phyloP scores from a whole-genome alignment of 2,329 filamentous ascomycete species.

The Ophiostoma perfectum region DNA sequence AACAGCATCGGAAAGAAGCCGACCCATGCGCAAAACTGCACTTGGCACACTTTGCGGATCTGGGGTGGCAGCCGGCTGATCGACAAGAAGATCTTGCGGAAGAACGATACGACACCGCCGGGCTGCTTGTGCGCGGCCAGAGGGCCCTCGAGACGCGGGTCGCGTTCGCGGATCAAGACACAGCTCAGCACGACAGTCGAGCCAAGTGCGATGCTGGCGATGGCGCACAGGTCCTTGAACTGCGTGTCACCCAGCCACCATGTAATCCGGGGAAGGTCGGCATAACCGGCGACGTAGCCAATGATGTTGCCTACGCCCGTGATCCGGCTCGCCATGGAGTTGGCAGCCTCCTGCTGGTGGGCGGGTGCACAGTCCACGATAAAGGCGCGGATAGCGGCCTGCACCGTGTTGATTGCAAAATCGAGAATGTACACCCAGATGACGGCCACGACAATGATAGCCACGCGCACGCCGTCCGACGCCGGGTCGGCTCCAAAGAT shows the following conservation, averaged over 20 bases:
- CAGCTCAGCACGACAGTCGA: constrained; percentile 68
- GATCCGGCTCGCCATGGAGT: constrained; percentile 87
- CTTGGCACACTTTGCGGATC: constrained; percentile 72
- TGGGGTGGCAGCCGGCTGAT: constrained; percentile 75
- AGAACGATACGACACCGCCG: constrained; percentile 67
- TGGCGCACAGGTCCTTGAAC: constrained; percentile 85
- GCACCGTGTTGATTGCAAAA: constrained; percentile 93
- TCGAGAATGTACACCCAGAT: constrained; percentile 85
- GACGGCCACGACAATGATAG: constrained; percentile 73
- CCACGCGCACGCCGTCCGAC: constrained; percentile 57
- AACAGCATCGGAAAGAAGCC: constrained; percentile 95
- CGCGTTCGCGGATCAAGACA: constrained; percentile 65
- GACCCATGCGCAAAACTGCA: constrained; percentile 85
- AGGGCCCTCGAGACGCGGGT: constrained; percentile 67
- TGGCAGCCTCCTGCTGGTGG: constrained; percentile 89
- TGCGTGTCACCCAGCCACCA: constrained; percentile 82
- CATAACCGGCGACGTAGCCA: constrained; percentile 81
- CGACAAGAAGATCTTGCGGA: constrained; percentile 68
- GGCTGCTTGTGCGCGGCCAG: constrained; percentile 48
- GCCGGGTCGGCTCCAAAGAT: constrained; percentile 66
- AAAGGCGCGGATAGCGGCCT: constrained; percentile 85
- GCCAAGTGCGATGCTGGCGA: constrained; percentile 69
- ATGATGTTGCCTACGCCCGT: constrained; percentile 85
- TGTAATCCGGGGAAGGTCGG: constrained; percentile 65
- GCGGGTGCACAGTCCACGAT: constrained; percentile 89